Evolutionary conservation across 2,329 filamentous ascomycete species (phyloP), one percentile per base, ranked within the genome.

Genomic region (Arthrobotrys conoides): DNA sequence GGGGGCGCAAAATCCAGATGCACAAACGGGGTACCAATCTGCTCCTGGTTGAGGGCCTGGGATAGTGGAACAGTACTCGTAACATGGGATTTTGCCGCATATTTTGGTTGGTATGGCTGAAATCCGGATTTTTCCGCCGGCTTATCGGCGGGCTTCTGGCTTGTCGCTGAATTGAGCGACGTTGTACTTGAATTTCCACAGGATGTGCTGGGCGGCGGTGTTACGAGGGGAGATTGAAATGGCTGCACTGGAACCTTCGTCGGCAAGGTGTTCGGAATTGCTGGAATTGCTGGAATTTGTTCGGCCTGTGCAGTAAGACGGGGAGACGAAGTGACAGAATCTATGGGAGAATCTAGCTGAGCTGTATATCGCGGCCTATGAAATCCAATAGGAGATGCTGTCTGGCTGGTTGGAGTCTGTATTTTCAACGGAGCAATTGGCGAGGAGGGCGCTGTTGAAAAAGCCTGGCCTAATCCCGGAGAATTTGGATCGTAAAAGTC

Each of bases 31-130:
- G 64, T 66, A 33, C 36, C 41, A 20, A 46, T 22, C 22, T 27
- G 69, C 20, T 78, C 75, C 33, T 78, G 75, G 48, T 59, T 78
- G 30, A 49, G 18, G 4, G 53, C 48, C 55, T 72, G 68, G 9
- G 68, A 38, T n/a, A 68, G 12, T 36, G 68, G 75, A 6, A 72
- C 64, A 10, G 75, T 78, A 27, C 75, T 78, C 5, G 68, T 78
- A 3, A 64, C 68, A 59, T 78, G 75, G 53, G 75, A 78, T 65
- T 78, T 78, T 10, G 75, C 75, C 12, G 75, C 75, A 53, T 78
- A 78, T 67, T 72, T 78, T 55, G 75, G 75, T 48, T 78, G 68
- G 46, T 78, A 78, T n/a, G 75, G 75, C 63, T 78, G 68, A 22
- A 67, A 63, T 18, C 57, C 49, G 27, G 75, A 33, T 49, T 68